Base-by-base conservation (phyloP, 2,329 filamentous ascomycete species). In the Zymoseptoria passerinii region DNA sequence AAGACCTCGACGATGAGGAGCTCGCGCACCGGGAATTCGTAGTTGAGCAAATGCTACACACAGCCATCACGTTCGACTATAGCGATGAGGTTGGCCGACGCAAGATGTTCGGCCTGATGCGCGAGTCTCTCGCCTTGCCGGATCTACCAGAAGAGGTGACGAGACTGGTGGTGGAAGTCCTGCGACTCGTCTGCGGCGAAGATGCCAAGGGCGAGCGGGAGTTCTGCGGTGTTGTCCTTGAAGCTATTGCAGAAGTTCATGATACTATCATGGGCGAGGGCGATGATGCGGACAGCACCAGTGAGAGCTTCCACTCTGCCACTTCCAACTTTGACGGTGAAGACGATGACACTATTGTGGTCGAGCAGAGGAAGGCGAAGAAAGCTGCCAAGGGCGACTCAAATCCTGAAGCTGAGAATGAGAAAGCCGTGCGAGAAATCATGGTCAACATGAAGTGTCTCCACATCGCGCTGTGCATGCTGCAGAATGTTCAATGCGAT, bases 371-470 rank as follows among this genome's bases (percentile, higher is more conserved):
- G 65, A 77, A 73, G 52, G 51, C 56, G 20, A 65, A 63, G 55
- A 75, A 68, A 62, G 76, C 73, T 62, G 74, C 71, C 1, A 59
- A 73, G 52, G 82, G 77, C 54, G 87, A 89, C 65, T 80, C 83
- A 65, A 63, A 66, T 48, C 62, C 61, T 20, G 81, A 84, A 67
- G 81, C 77, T 53, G 81, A 83, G 55, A 81, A 84, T 64, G 79
- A 80, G 52, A 95, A 92, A 76, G 90, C 89, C 1, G 84, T 96
- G 65, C 86, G 84, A 64, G 91, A 96, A 75, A 94, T 96, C 70
- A 86, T 96, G 78, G 88, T 97, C 72, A 97, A 97, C 78, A 92
- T 96, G 84, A 97, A 97, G 76, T 97, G 94, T 73, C 81, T 99
- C 61, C 89, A 96, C 71, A 96, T 99, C 65, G 92, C 95, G 27